Evolutionary conservation across 2,329 filamentous ascomycete species (phyloP), one percentile per base, ranked within the genome.

Genomic region (Coniochaeta hoffmannii): DNA sequence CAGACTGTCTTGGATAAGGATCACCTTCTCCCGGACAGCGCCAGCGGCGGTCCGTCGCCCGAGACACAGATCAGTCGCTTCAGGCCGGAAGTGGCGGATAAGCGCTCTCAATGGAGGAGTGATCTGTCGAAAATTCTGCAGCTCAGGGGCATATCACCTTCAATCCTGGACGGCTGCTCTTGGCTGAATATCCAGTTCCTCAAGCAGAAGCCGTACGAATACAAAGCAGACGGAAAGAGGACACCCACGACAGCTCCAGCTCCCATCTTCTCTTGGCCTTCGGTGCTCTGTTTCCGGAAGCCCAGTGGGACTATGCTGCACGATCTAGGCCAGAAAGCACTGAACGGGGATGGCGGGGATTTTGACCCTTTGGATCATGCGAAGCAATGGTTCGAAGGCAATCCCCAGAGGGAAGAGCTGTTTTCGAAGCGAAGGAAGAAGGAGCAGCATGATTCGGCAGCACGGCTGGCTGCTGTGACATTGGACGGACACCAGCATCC

Each of bases 101-200:
- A 70, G 38, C 70, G 73, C 12, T 69, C 70, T 2, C 65, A 74
- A 12, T 81, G 78, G 79, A 79, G 75, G 54, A 72, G 69, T 44
- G 72, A 76, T 22, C 82, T 79, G 56, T 68, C 76, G 41, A 78
- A 72, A 55, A 68, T 81, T 24, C 68, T 84, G 4, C 74, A 79
- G 55, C 70, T 77, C 58, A 73, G 75, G 50, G 78, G 80, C 17
- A 71, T 82, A 5, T 71, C 77, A 17, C 64, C 71, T 14, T 68
- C 73, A 1, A 62, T 71, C 11, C 61, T 80, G 28, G 71, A 72
- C 28, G 72, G 70, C 51, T 73, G 75, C 49, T 65, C 73, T 3
- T 83, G 80, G 80, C 68, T 81, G 19, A 75, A 73, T 54, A 69
- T 85, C 22, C 72, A 78, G 53, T 73, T 80, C 32, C 69, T 76